Evolutionary conservation across 192 early-diverging fungal genomes (phyloP).

Genomic region (Coemansia pectinata): DNA sequence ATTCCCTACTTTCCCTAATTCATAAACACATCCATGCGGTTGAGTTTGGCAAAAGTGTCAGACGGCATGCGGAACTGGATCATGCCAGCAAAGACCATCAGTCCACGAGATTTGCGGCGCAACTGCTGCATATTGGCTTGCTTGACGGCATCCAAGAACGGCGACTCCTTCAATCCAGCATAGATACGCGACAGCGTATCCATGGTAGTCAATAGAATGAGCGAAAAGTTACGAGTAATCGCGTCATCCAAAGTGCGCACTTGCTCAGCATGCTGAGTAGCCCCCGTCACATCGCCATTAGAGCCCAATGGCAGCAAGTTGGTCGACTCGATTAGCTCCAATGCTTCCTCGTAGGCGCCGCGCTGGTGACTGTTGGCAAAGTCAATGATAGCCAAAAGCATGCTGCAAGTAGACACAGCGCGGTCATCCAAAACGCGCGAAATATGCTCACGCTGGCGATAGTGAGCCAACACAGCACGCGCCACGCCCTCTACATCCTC

Average conservation of each 20-base stretch:
- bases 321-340: slow-evolving; percentile 60
- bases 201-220: slow-evolving; percentile 75
- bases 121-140: slow-evolving; percentile 58
- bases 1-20: slow-evolving; percentile 17
- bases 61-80: slow-evolving; percentile 85
- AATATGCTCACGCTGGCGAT: slow-evolving; percentile 55
- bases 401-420: slow-evolving; percentile 58
- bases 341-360: slow-evolving; percentile 61
- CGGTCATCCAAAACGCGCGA: slow-evolving; percentile 33
- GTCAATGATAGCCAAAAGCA: slow-evolving; percentile 62
- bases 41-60: slow-evolving; percentile 76
- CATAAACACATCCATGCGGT: slow-evolving; percentile 71
- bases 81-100: slow-evolving; percentile 82
- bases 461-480: slow-evolving; percentile 53
- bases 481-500: slow-evolving; percentile 55
- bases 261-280: slow-evolving; percentile 66
- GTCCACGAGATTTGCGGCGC: slow-evolving; percentile 62
- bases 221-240: slow-evolving; percentile 74
- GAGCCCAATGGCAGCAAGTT: slow-evolving; percentile 65
- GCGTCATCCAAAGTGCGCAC: slow-evolving; percentile 66
- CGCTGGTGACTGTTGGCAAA: slow-evolving; percentile 59
- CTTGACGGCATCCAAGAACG: slow-evolving; percentile 45
- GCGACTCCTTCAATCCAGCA: slow-evolving; percentile 59
- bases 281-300: slow-evolving; percentile 54
- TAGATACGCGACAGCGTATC: slow-evolving; percentile 64